Base-by-base conservation (phyloP, 768 basidiomycete genomes). In the Agaricus bisporus region DNA sequence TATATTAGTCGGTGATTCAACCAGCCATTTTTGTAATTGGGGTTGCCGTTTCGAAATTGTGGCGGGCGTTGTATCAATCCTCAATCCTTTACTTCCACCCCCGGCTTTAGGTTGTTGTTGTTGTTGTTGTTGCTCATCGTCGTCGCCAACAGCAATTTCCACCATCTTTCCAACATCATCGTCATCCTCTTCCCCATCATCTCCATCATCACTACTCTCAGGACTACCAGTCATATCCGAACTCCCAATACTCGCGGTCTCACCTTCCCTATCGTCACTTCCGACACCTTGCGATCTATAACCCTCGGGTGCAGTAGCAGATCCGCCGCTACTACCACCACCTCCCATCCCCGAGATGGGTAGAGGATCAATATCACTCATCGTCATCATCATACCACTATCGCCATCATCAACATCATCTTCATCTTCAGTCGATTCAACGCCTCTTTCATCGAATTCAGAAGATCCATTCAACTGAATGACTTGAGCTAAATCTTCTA, bases 401-500 rank as follows among this genome's bases (percentile, higher is more conserved):
- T 49, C 43, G n/a, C 37, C 50, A 15, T 28, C 41, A 6, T 29
- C 39, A 3, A 18, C 43, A 51, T 79, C 80, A 35, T 70, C 71
- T 43, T 73, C 75, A 36, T 83, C 83, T 38, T 85, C 82, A 67
- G 80, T 80, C 9, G 73, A 67, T 18, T 84, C 82, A 25, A 25
- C 50, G 11, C 35, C 38, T 29, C 76, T 72, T 51, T 81, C 77
- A 14, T 68, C 70, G 4, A 78, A 79, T 15, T 78, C 77, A 6
- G 51, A 55, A 20, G 74, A 76, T 46, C 80, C 81, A 44, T 68
- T 68, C 43, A 85, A 73, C 0, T 84, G 79, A 14, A 97, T 88
- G 2, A 95, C 90, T 25, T 84, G 82, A 0, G 94, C 91, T 6
- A 99, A 73, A 51, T 90, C 86, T 64, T 97, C 94, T 49, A 97